Base-by-base conservation (phyloP, 179 eudicot species). In the Amaranthus tricolor region DNA sequence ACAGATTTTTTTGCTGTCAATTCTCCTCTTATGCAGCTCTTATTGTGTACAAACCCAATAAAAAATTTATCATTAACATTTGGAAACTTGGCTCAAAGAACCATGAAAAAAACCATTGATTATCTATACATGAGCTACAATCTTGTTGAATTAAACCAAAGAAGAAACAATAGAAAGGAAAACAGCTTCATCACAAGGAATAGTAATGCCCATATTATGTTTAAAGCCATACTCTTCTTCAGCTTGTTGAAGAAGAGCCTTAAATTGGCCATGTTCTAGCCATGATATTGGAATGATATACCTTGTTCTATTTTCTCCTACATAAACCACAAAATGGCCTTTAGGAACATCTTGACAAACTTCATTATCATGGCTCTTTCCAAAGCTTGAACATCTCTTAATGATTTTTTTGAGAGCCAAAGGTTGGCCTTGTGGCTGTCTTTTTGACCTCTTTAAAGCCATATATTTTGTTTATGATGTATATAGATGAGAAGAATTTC, bases 321-420 rank as follows among this genome's bases (percentile, higher is more conserved):
- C 90, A 21, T 91, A 91, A 4, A 91, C 93, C 6, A 79, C 91
- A 55, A 91, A 91, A 75, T 91, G 93, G 15, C 96, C 96, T 78
- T 82, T 89, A 0, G 91, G 91, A n/a, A 89, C 91, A 58, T 86
- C 88, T 56, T 73, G 71, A 15, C 85, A 85, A 49, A 71, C 69
- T 1, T 71, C 83, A 63, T 69, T 54, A 44, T 80, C 78, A 31
- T 31, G 40, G 58, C 80, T 80, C 80, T 81, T 84, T 17, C 90
- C 90, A 48, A 90, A 83, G 72, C 89, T 87, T 5, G 90, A 88
- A 66, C 83, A 87, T 75, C 79, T 85, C 64, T 78, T 85, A 48
- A 88, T 56, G 58, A 88, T 86, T 73, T 86, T 79, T 54, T 80
- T 85, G 19, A 88, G 53, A 48, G 87, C 74, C 70, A 79, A 69